phyloP scores from a whole-genome alignment of 1,139 yeast species.

The Hyphopichia buzzinii region DNA sequence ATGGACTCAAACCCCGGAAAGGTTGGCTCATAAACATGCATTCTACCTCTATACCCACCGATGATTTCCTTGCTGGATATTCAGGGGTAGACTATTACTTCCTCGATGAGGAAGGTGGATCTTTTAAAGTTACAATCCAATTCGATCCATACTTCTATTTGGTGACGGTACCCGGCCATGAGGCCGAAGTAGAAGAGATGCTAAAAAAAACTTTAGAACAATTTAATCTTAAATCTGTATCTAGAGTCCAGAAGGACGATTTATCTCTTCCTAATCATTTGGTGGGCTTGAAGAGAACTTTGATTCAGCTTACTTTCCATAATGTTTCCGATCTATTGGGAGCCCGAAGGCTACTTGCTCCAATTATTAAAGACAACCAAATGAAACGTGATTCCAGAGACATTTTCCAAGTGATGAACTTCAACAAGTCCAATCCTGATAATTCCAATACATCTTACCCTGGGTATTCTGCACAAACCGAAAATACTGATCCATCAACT shows the following conservation, averaged over 20 bases:
- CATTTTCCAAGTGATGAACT: slow-evolving; percentile 58
- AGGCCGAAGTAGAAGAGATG: slow-evolving; percentile 85
- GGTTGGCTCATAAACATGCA: slow-evolving; percentile 96
- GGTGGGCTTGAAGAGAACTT: slow-evolving; percentile 65
- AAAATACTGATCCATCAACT: slow-evolving; percentile 53
- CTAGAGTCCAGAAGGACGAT: slow-evolving; percentile 70
- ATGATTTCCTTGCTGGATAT: slow-evolving; percentile 57
- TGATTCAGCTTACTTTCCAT: slow-evolving; percentile 70
- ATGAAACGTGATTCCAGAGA: slow-evolving; percentile 65
- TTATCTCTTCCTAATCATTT: slow-evolving; percentile 80
- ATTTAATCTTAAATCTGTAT: slow-evolving; percentile 50
- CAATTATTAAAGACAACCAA: slow-evolving; percentile 70
- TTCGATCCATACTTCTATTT: slow-evolving; percentile 88
- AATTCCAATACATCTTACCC: slow-evolving; percentile 12
- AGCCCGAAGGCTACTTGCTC: slow-evolving; percentile 68
- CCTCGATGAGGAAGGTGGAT: slow-evolving; percentile 96
- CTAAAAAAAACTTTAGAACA: slow-evolving; percentile 66
- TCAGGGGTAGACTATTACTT: slow-evolving; percentile 95
- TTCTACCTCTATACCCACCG: slow-evolving; percentile 58
- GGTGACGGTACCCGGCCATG: slow-evolving; percentile 63
- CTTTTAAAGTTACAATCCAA: slow-evolving; percentile 80
- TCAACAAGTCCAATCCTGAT: slow-evolving; percentile 27
- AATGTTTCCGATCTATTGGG: slow-evolving; percentile 71
- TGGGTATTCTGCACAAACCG: slow-evolving; percentile 14
- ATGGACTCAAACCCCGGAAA: slow-evolving; percentile 51